Base-by-base conservation (phyloP, 495 filamentous ascomycete species). In the Chlorociboria aeruginascens region DNA sequence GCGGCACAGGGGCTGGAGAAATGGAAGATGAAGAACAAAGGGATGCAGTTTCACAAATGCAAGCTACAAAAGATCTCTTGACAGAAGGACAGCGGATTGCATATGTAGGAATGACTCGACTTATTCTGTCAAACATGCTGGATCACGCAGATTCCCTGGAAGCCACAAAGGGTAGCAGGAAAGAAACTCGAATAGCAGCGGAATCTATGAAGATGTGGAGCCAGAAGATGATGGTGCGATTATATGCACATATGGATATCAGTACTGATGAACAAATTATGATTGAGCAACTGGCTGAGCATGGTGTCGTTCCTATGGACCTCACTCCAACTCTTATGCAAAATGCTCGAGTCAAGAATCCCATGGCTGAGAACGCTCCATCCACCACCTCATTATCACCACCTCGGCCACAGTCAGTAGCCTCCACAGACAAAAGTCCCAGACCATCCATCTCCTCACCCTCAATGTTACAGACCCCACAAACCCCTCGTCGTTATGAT, bases 241-340 rank as follows among this genome's bases (percentile, higher is more conserved):
- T 99, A 32, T 97, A 96, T 64, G 66, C 74, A 14, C 92, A 99
- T 66, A 97, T 99, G 92, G 92, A 99, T 46, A 89, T 99, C 56
- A 84, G 80, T 57, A 61, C 83, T 17, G 76, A 72, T 46, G 92
- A 99, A 69, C 92, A 99, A 68, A 69, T 99, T 57, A 99, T 99
- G 92, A 96, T 99, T 53, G 92, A 99, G 64, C 93, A 99, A 63
- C 69, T 99, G 49, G 79, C 83, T 10, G 84, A 86, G 42, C 92
- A 99, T 66, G 93, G 89, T 10, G 88, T 99, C 7, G 67, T 85
- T 50, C 83, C 90, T 1, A 65, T 63, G 31, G 92, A 99, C 63
- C 70, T 99, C 25, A 84, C 86, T 0, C 83, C 82, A 3, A 73
- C 84, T 1, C 71, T 99, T 39, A 94, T 96, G 86, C 81, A 89